phyloP scores from a whole-genome alignment of 257 asterid genomes.

The Rehmannia glutinosa region DNA sequence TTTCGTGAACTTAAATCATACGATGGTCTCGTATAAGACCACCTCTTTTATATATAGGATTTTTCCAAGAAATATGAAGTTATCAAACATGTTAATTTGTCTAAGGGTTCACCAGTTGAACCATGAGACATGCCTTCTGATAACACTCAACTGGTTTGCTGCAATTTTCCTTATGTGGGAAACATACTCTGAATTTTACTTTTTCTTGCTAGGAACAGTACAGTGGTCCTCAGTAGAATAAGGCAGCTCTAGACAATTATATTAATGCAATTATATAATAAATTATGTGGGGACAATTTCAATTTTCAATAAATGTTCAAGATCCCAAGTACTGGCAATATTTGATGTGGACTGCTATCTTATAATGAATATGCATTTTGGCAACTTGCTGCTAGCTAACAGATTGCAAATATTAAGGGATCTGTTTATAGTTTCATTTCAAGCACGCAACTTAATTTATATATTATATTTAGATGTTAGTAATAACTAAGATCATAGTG shows the following conservation, averaged over 20 bases:
- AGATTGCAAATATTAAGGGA: neutral
- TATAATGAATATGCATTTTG: neutral
- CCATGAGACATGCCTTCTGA: neutral
- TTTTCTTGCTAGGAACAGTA: neutral
- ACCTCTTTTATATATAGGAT: no score
- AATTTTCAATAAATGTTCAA: neutral
- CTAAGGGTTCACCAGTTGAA: neutral
- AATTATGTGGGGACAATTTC: neutral
- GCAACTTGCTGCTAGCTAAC: constrained; percentile 1
- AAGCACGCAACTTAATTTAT: no score
- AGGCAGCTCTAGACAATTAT: neutral
- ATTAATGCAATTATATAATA: neutral
- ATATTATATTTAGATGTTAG: no score
- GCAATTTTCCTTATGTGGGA: constrained; percentile 4
- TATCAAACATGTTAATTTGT: no score
- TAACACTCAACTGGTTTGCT: constrained; percentile 7
- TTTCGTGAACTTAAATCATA: no score
- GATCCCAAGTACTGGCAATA: neutral
- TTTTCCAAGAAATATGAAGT: no score
- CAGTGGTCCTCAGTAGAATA: constrained; percentile 16
- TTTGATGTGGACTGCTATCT: constrained; percentile 8
- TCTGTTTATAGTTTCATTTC: no score
- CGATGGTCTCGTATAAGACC: no score
- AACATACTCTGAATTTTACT: no score
- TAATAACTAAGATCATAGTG: no score